Base-by-base conservation (phyloP, 2,329 filamentous ascomycete species). In the Alternaria arborescens region DNA sequence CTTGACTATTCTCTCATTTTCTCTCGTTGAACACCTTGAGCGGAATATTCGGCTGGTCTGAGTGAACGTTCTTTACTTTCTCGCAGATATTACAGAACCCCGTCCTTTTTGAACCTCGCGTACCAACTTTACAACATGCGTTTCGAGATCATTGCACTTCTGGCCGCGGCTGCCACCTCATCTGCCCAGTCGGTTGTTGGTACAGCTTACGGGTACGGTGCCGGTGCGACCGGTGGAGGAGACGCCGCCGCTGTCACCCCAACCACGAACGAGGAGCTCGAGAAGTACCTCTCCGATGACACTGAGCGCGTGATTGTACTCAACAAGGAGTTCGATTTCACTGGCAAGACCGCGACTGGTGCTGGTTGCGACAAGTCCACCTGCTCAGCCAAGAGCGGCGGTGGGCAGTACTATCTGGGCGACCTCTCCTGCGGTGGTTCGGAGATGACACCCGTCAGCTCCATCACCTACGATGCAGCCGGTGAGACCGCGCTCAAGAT, bases 391-490 rank as follows among this genome's bases (percentile, higher is more conserved):
- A 34, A 46, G 26, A 40, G 34, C 34, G 56, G 53, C 7, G 68
- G 68, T 4, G 68, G 69, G 24, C 69, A 70, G 26, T 63, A 64
- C 47, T 71, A 71, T 36, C 60, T 71, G 20, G 68, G 69, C 8
- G 66, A 70, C 20, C 63, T 71, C 6, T 68, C 65, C 20, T 71
- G 69, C 34, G 65, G 60, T 30, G 52, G 52, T 12, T 55, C 52
- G n/a, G 61, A 65, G 22, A 68, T 64, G 24, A 62, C 67, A 7
- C 47, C 66, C 24, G 63, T 69, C n/a, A 71, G 64, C 61, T 70
- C 68, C 8, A 70, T 73, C 57, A 76, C 61, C 6, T 79, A 79
- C 62, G 77, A 79, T 62, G 69, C 72, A 40, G 77, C 75, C 30
- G 72, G 75, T 28, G 47, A 64, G 6, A 46, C 62, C 3, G 60